Percentiles rank a stretch among this genome's conserved stretches.
Conservation (phyloP, 1,139 yeast species). For the Candida albicans region DNA sequence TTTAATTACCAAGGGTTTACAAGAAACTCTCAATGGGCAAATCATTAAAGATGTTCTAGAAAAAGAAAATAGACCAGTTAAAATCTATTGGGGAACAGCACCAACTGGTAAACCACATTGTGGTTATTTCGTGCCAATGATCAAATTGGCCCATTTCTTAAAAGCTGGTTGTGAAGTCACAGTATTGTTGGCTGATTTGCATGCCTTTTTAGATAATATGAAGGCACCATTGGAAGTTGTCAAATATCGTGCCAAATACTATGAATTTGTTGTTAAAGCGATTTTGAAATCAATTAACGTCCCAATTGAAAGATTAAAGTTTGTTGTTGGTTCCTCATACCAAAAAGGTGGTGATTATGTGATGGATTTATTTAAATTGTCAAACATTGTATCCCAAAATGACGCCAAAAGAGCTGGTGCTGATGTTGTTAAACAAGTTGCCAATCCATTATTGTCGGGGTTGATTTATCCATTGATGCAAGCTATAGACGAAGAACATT, state of each 20-base stretch:
- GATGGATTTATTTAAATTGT: slow-evolving; percentile 81
- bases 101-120: slow-evolving; percentile 96
- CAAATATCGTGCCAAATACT: slow-evolving; percentile 82
- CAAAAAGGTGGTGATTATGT: slow-evolving; percentile 78
- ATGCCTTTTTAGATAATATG: slow-evolving; percentile 97
- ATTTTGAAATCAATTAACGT: slow-evolving; percentile 84
- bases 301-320: slow-evolving; percentile 83
- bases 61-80: slow-evolving; percentile 76
- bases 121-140: slow-evolving; percentile 98
- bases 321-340: slow-evolving; percentile 85
- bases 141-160: slow-evolving; percentile 90
- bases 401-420: slow-evolving; percentile 99
- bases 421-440: slow-evolving; percentile 97
- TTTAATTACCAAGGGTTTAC: slow-evolving; percentile 81
- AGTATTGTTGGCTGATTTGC: slow-evolving; percentile 92
- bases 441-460: slow-evolving; percentile 90
- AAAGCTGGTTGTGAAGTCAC: slow-evolving; percentile 96
- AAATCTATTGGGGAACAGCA: slow-evolving; percentile 88
- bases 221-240: slow-evolving; percentile 96
- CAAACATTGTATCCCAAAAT: slow-evolving; percentile 84
- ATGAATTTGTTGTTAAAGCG: slow-evolving; percentile 79
- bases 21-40: slow-evolving; percentile 87
- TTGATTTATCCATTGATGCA: slow-evolving; percentile 98
- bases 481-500: slow-evolving; percentile 92
- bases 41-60: slow-evolving; percentile 84